Percentiles rank a stretch among this genome's conserved stretches.
Conservation (phyloP, 1,139 yeast genomes). For the Diutina rugosa region DNA sequence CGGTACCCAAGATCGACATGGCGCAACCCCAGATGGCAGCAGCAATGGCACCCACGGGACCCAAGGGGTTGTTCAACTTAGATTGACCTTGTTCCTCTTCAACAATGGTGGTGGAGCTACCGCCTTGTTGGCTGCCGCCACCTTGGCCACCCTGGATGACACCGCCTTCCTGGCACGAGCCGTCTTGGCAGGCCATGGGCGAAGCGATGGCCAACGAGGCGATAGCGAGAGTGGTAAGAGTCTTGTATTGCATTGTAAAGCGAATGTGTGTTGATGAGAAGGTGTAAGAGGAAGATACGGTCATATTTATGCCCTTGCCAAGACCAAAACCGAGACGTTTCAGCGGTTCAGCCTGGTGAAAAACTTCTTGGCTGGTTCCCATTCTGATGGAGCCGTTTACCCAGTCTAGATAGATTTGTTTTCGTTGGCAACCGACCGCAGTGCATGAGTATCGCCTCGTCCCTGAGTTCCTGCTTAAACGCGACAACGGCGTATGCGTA, state of each 20-base stretch:
- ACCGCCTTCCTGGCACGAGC: neutral
- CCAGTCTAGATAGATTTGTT: neutral
- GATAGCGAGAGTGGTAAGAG: neutral
- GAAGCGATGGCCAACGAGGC: slow-evolving; percentile 1
- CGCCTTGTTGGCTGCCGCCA: neutral
- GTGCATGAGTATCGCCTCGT: neutral
- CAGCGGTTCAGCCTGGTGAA: neutral
- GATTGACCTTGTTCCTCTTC: no score
- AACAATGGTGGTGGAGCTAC: neutral
- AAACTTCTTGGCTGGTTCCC: neutral
- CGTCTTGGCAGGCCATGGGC: neutral
- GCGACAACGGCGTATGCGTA: neutral
- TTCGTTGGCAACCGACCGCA: neutral
- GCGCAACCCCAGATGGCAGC: slow-evolving; percentile 1
- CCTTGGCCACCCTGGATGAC: neutral
- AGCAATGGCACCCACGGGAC: slow-evolving; percentile 1
- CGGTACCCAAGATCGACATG: neutral
- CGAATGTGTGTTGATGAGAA: neutral
- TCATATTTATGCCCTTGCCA: neutral
- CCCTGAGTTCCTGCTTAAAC: neutral
- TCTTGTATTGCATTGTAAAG: slow-evolving; percentile 1
- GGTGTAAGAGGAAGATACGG: neutral
- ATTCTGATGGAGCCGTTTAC: neutral
- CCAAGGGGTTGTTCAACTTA: neutral
- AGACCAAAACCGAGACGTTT: neutral